Base-by-base conservation (phyloP, 768 basidiomycete genomes). In the Ramaria sp. region DNA sequence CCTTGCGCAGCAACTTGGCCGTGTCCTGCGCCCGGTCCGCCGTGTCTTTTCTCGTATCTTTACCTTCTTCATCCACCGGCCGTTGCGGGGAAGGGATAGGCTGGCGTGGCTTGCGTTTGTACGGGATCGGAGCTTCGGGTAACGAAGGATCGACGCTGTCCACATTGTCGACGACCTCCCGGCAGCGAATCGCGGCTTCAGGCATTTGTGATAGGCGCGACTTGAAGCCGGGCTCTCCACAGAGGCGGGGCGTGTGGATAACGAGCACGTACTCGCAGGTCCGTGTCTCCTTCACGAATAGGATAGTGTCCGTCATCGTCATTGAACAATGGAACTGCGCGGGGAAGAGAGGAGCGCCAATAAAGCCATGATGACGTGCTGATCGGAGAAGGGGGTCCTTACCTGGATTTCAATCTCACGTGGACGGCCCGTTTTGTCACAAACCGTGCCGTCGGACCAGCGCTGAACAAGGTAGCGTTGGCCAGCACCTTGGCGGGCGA, bases 321-420 rank as follows among this genome's bases (percentile, higher is more conserved):
- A 91, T 90, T 58, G 90, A 90, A 68, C 93, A 97, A 69, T 97
- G 93, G 66, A 92, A 94, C 88, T 94, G 58, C 36, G n/a, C n/a
- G n/a, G n/a, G n/a, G n/a, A n/a, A n/a, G n/a, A n/a, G n/a, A 25
- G 32, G 50, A 28, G 34, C 48, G 32, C 34, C 20, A 20, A 48
- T 36, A 55, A 20, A 20, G 44, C 50, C 37, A 52, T n/a, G n/a
- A 50, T 6, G 42, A 59, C 55, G 53, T 20, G 52, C 25, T 20
- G 27, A 25, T 51, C 32, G 42, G 49, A 1, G n/a, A 42, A 52
- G 39, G 37, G 48, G 36, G 57, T 34, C 67, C 78, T 60, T 59
- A 87, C 92, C 82, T 99, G 96, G 30, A 99, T 84, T 75, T 99
- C 94, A 41, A 94, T 85, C 71, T 91, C 89, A 57, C 96, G 83